phyloP scores from a whole-genome alignment of 768 basidiomycete species.

The Kwoniella mangroviensis region DNA sequence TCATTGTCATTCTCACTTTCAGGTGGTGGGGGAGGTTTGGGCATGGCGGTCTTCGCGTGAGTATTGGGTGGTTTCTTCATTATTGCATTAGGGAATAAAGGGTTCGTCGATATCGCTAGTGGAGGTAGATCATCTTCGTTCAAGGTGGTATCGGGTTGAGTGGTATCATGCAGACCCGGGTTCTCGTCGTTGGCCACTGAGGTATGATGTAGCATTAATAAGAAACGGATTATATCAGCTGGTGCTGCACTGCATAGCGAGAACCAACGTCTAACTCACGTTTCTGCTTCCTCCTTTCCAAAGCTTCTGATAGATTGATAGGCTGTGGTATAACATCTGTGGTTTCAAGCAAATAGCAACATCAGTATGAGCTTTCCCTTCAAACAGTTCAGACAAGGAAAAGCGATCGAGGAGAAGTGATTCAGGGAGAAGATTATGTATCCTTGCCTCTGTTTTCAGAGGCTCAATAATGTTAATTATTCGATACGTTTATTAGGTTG shows the following conservation, averaged over 20 bases:
- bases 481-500: constrained; percentile 35
- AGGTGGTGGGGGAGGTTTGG: not conserved
- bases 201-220: not conserved
- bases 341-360: not conserved
- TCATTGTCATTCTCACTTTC: constrained; percentile 1
- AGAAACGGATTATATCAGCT: no score
- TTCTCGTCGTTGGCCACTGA: constrained; percentile 41
- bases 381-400: not conserved
- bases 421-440: constrained; percentile 58
- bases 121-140: constrained; percentile 42
- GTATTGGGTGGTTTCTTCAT: constrained; percentile 48
- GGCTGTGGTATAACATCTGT: constrained; percentile 53
- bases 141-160: constrained; percentile 2
- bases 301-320: constrained; percentile 52
- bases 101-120: constrained; percentile 45
- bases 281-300: constrained; percentile 41
- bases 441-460: constrained; percentile 26
- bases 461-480: constrained; percentile 29
- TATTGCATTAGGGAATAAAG: constrained; percentile 49
- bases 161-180: constrained; percentile 26
- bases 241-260: not conserved
- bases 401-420: constrained; percentile 4
- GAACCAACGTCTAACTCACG: constrained; percentile 21
- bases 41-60: constrained; percentile 35
- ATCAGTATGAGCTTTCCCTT: not conserved